Base-by-base conservation (phyloP, 495 filamentous ascomycete species). In the Penicillium antarcticum region DNA sequence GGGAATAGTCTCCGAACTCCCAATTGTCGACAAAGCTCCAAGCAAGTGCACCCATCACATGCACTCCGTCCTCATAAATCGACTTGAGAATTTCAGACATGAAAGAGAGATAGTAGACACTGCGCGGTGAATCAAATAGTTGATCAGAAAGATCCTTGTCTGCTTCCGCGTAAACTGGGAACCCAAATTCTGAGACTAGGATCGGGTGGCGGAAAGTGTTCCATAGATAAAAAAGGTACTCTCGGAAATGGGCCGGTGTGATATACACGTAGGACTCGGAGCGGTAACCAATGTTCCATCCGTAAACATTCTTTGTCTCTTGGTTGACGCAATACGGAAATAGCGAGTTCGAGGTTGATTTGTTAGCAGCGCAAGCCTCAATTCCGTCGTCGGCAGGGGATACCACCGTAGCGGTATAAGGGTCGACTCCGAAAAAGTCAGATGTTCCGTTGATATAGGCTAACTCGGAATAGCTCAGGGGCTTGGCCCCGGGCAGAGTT, bases 11-110 rank as follows among this genome's bases (percentile, higher is more conserved):
- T 11, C 74, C 74, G 58, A 77, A 78, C 40, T 77, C 73, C 66
- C 70, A 72, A 43, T 78, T 76, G 54, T 76, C 72, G 9, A 63
- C 56, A 21, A 71, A 70, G 24, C 68, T 72, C 73, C 73, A 78
- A 10, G 70, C 72, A 24, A 78, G 51, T 1, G 72, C 71, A 0
- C 73, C 75, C 19, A 76, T 66, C 0, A 77, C 67, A 54, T 75
- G 53, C 1, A 76, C 68, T 1, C 72, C 72, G 48, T 78, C 75
- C 45, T 75, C 63, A 33, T 67, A 61, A 32, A 77, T 75, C 0
- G 65, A 57, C 26, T 73, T 77, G 32, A 78, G 58, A 11, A 70
- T 66, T 36, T 76, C 75, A 2, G 62, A 65, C 58, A 78, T 62
- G 48, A 69, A 75, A 1, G 61, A 62, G 11, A 66, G 55, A 46